These are phyloP conservation scores for Chondrus crispus DNA, from an alignment of 23 red algal species.

Conservation along the genomic window DNA sequence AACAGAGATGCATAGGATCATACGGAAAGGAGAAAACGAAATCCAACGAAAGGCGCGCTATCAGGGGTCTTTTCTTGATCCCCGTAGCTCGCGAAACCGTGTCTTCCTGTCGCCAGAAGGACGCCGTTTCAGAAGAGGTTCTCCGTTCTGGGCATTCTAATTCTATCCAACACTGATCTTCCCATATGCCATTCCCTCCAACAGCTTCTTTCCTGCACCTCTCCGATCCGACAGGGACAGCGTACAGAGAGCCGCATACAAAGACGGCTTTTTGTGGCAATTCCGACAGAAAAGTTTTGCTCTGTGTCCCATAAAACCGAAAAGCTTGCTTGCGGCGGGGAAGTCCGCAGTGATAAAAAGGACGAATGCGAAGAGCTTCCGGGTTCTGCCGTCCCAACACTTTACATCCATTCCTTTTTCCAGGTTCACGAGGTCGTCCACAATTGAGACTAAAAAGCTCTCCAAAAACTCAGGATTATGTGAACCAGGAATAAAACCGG, in stretches of 20 bases:
- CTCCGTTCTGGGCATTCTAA: not conserved
- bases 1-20: constrained; percentile 7
- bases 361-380: not conserved
- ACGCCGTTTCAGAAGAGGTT: not conserved
- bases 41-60: not conserved
- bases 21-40: not conserved
- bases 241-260: not conserved
- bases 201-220: too few relatives aligned
- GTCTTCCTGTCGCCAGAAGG: not conserved
- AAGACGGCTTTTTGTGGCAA: not conserved
- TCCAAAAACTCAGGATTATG: not conserved
- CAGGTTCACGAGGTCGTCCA: not conserved
- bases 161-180: not conserved
- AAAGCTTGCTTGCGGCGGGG: not conserved
- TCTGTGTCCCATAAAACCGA: not conserved
- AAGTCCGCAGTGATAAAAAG: constrained; percentile 2
- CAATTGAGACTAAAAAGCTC: not conserved
- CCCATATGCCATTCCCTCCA: too few relatives aligned
- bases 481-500: not conserved
- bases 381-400: not conserved
- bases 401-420: not conserved
- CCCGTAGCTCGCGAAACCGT: not conserved
- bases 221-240: too few relatives aligned
- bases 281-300: not conserved
- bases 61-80: not conserved